Percentiles rank a stretch among this genome's conserved stretches.
Evolutionary conservation across 345 rosid species (phyloP).

Genomic region (Limnanthes douglasii): DNA sequence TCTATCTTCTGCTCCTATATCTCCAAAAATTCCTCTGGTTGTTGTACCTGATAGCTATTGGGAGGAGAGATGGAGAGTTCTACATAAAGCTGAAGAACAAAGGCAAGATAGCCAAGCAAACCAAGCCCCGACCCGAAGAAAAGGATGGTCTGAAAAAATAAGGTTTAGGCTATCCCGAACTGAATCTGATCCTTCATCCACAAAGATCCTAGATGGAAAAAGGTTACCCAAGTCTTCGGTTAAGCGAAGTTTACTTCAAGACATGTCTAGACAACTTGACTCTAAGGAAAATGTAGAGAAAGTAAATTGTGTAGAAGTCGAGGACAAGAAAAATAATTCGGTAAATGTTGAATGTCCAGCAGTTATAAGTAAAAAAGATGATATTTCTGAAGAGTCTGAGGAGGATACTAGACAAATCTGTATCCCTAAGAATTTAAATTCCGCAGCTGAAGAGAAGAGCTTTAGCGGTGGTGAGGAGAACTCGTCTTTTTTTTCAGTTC

Average conservation of each 20-base stretch:
- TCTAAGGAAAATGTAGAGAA: conserved; percentile 24
- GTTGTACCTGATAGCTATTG: conserved; percentile 74
- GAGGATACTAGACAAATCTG: too few species aligned
- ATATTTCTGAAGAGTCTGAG: too few species aligned
- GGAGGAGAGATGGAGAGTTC: conserved; percentile 92
- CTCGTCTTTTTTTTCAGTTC: conserved; percentile 39
- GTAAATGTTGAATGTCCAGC: background rate
- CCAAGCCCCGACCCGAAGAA: conserved; percentile 24
- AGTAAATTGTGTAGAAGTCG: background rate
- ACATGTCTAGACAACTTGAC: conserved; percentile 53
- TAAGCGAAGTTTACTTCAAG: conserved; percentile 53
- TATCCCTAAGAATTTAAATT: conserved; percentile 8
- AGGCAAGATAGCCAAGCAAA: conserved; percentile 18
- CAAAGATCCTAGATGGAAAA: conserved; percentile 15
- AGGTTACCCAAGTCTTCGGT: conserved; percentile 25
- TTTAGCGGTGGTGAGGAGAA: conserved; percentile 42
- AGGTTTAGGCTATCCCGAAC: conserved; percentile 41
- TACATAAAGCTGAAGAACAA: conserved; percentile 45
- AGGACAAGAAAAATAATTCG: background rate
- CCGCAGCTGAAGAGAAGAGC: conserved; percentile 20
- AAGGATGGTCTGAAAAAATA: conserved; percentile 71
- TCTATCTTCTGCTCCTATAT: conserved; percentile 33
- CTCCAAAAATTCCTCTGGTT: conserved; percentile 44
- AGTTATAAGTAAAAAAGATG: too few species aligned
- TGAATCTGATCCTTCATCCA: conserved; percentile 50